phyloP scores from a whole-genome alignment of 192 early-diverging fungal genomes.

The Bifiguratus adelaidae region DNA sequence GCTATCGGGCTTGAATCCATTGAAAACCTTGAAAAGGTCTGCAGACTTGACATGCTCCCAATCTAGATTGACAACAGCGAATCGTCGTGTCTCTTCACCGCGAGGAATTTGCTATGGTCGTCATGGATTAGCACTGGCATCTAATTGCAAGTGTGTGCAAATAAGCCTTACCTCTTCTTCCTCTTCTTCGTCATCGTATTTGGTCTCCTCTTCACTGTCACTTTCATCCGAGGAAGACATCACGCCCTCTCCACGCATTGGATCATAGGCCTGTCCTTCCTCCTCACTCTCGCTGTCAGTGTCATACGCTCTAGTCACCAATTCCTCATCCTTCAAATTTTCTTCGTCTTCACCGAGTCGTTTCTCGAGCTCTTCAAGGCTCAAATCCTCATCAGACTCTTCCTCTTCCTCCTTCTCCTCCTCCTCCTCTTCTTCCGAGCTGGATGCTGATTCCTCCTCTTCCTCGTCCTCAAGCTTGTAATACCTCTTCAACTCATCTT shows the following conservation, averaged over 20 bases:
- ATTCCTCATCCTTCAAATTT: constrained; percentile 24
- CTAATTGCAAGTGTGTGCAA: constrained; percentile 19
- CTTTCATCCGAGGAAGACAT: constrained; percentile 52
- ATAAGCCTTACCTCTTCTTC: constrained; percentile 27
- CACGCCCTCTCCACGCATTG: constrained; percentile 74
- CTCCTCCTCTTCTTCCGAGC: constrained; percentile 9
- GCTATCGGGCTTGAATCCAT: constrained; percentile 67
- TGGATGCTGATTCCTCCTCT: too few relatives aligned
- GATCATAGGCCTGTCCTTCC: constrained; percentile 34
- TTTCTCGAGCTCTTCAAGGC: constrained; percentile 21
- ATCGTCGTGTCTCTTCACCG: constrained; percentile 55
- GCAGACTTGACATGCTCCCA: constrained; percentile 87
- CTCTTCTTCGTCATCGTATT: constrained; percentile 20
- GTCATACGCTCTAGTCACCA: constrained; percentile 9
- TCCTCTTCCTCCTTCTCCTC: constrained; percentile 19
- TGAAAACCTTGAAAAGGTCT: constrained; percentile 81
- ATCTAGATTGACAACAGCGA: constrained; percentile 90
- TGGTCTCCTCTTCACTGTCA: constrained; percentile 31
- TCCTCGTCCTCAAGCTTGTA: constrained; percentile 61
- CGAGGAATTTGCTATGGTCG: constrained; percentile 19
- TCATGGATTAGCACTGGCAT: constrained; percentile 2
- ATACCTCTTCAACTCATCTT: constrained; percentile 59
- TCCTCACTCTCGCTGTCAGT: constrained; percentile 20
- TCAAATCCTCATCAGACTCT: constrained; percentile 18
- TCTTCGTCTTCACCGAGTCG: constrained; percentile 22